phyloP scores from a whole-genome alignment of 495 filamentous ascomycete species.

The Lasiosphaeria hispida region DNA sequence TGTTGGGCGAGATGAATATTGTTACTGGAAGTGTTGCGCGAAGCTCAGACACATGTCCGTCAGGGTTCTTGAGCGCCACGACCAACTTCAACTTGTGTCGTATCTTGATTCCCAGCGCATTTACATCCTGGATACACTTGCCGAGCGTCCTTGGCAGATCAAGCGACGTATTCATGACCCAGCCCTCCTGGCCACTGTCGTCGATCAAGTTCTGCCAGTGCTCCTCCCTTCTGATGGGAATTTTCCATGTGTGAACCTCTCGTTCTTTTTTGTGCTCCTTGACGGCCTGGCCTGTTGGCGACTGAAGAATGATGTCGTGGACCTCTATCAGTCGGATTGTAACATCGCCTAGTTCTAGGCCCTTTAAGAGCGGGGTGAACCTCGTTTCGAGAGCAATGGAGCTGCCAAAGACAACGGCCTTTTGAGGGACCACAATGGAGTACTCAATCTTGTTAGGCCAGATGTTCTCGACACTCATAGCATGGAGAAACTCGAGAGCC shows the following conservation, averaged over 20 bases:
- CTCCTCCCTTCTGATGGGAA: conserved; percentile 55
- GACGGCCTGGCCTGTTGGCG: conserved; percentile 47
- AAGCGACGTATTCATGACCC: conserved; percentile 65
- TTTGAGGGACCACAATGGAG: conserved; percentile 81
- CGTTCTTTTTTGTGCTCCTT: conserved; percentile 61
- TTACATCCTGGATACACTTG: conserved; percentile 81
- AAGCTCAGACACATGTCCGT: conserved; percentile 89
- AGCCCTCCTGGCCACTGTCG: conserved; percentile 69
- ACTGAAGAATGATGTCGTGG: conserved; percentile 61
- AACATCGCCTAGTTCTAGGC: conserved; percentile 74
- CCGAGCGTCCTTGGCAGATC: conserved; percentile 73
- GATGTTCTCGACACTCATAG: conserved; percentile 90
- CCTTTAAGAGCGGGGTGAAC: conserved; percentile 82
- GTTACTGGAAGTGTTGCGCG: conserved; percentile 82
- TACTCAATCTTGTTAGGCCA: conserved; percentile 97
- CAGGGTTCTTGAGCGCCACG: conserved; percentile 86
- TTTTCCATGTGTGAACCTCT: conserved; percentile 61
- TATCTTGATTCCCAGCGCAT: conserved; percentile 78
- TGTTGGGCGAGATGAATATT: conserved; percentile 90
- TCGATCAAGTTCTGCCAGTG: conserved; percentile 67
- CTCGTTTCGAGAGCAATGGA: conserved; percentile 74
- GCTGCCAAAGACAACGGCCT: conserved; percentile 88
- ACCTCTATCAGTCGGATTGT: conserved; percentile 72
- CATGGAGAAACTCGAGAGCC: conserved; percentile 77
- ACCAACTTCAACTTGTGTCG: conserved; percentile 83